Percentiles rank a stretch among this genome's conserved stretches.
Conservation (phyloP, 805 yeast genomes). For the Monosporozyma servazzii region DNA sequence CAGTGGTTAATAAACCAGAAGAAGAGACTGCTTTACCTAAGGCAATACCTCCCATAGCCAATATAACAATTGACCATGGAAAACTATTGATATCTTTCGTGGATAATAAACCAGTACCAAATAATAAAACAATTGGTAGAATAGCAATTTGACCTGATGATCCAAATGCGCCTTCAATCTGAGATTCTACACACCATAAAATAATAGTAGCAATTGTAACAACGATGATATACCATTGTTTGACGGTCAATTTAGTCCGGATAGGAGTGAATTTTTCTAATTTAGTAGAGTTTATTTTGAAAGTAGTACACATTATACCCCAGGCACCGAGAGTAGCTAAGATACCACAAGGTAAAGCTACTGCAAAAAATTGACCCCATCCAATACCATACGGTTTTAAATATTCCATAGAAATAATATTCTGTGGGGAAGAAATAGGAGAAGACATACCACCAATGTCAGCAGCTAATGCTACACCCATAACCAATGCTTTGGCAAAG, state of each 20-base stretch:
- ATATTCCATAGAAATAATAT: constrained; percentile 77
- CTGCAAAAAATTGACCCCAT: constrained; percentile 91
- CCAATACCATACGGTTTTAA: constrained; percentile 56
- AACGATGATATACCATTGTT: constrained; percentile 65
- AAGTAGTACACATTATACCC: constrained; percentile 52
- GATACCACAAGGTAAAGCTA: constrained; percentile 73
- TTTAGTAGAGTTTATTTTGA: constrained; percentile 41
- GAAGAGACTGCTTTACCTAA: constrained; percentile 90
- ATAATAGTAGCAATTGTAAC: constrained; percentile 67
- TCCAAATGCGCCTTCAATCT: constrained; percentile 65
- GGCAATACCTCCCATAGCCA: constrained; percentile 97
- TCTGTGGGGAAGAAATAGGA: constrained; percentile 94
- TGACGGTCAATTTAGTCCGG: constrained; percentile 53
- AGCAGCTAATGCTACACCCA: constrained; percentile 88
- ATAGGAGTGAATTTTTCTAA: constrained; percentile 41
- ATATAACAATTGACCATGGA: constrained; percentile 90
- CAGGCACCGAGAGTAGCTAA: constrained; percentile 58
- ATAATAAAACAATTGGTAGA: constrained; percentile 74
- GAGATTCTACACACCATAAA: constrained; percentile 82
- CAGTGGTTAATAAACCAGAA: constrained; percentile 74
- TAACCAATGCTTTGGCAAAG: constrained; percentile 72
- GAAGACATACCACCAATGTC: constrained; percentile 95
- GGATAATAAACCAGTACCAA: constrained; percentile 78
- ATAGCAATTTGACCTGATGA: constrained; percentile 90
- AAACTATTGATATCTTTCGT: constrained; percentile 87